Percentiles rank a stretch among this genome's conserved stretches.
Conservation (phyloP, 768 basidiomycete species). For the Suillus occidentalis region DNA sequence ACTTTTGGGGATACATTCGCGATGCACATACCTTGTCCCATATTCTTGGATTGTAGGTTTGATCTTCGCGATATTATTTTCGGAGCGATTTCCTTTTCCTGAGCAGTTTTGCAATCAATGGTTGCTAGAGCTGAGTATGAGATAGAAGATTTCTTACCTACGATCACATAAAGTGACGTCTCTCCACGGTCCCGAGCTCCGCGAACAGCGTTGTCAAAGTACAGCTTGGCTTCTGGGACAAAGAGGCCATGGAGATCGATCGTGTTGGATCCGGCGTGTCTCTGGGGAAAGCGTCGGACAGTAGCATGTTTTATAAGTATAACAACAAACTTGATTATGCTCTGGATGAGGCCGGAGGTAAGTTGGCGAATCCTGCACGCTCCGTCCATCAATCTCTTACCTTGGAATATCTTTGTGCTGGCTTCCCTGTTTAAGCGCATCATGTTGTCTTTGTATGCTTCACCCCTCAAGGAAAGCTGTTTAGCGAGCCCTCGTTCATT, state of each 20-base stretch:
- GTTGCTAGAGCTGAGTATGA: not conserved
- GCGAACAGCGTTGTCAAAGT: slow-evolving; percentile 64
- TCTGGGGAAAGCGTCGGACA: not conserved
- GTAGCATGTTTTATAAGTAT: not conserved
- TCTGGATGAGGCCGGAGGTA: not conserved
- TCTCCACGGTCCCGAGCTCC: slow-evolving; percentile 53
- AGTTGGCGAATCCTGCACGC: too few relatives aligned
- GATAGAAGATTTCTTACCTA: slow-evolving; percentile 51
- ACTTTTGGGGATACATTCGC: not conserved
- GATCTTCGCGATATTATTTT: slow-evolving; percentile 69
- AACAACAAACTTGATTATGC: slow-evolving; percentile 7
- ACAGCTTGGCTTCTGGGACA: slow-evolving; percentile 82
- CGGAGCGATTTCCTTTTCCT: slow-evolving; percentile 86
- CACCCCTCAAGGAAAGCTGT: slow-evolving; percentile 73
- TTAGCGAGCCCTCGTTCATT: slow-evolving; percentile 76
- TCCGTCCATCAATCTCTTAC: slow-evolving; percentile 42
- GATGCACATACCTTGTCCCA: slow-evolving; percentile 60
- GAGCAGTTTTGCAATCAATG: not conserved
- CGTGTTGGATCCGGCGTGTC: slow-evolving; percentile 50
- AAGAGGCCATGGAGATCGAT: slow-evolving; percentile 85
- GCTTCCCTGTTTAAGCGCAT: slow-evolving; percentile 72
- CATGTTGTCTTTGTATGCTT: slow-evolving; percentile 71
- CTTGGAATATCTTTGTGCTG: slow-evolving; percentile 76
- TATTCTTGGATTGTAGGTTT: slow-evolving; percentile 84
- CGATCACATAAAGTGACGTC: slow-evolving; percentile 69